A percentile compares a stretch with the other conserved stretches of the same genome.
These are phyloP conservation scores for Trichophyton benhamiae DNA, from an alignment of 2,329 filamentous ascomycete genomes.

Conservation along the genomic window DNA sequence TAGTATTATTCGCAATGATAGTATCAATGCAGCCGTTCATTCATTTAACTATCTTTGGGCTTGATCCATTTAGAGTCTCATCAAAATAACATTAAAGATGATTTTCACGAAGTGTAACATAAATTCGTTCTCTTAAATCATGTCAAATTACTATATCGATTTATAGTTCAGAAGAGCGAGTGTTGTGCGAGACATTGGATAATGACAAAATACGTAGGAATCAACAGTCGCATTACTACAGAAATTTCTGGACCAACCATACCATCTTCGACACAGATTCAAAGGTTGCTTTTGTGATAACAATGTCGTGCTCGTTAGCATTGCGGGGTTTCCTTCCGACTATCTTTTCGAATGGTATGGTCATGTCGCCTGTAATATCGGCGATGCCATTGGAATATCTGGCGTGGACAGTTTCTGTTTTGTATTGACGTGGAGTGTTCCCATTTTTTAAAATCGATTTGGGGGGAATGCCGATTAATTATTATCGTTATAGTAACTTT, in stretches of 20 bases:
- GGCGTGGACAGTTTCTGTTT: not conserved
- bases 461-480: not conserved
- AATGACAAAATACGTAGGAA: no score
- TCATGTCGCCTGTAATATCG: not conserved
- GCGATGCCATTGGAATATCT: not conserved
- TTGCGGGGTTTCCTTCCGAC: not conserved
- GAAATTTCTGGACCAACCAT: not conserved
- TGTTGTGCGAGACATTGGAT: no score
- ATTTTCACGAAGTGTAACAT: no score
- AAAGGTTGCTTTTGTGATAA: not conserved
- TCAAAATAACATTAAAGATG: no score
- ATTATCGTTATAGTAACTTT: conserved; percentile 4
- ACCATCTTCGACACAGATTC: not conserved
- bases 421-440: not conserved
- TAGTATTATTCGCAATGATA: not conserved
- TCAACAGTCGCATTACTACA: not conserved
- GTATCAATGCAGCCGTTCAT: not conserved
- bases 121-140: no score
- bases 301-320: not conserved
- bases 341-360: not conserved
- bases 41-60: not conserved
- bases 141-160: no score
- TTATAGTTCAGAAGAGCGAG: no score
- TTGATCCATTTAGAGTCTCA: not conserved
- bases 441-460: not conserved